phyloP scores from a whole-genome alignment of 2,329 filamentous ascomycete species.

The Botryosphaeria agaves region DNA sequence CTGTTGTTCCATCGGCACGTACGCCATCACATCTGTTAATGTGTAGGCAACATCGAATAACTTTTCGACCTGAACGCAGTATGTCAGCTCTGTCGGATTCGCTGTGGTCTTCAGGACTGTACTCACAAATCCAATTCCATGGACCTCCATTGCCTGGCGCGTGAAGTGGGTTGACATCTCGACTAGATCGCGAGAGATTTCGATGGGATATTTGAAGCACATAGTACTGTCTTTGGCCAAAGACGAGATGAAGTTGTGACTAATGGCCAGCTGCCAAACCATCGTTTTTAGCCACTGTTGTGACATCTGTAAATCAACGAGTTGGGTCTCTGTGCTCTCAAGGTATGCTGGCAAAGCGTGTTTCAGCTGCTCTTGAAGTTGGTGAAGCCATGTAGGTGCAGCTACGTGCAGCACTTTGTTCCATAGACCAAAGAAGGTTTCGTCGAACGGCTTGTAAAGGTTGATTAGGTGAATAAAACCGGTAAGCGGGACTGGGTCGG shows the following conservation, averaged over 20 bases:
- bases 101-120: no score
- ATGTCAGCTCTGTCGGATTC: no score
- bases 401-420: constrained; percentile 36
- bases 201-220: constrained; percentile 43
- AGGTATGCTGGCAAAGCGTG: constrained; percentile 38
- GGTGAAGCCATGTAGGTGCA: constrained; percentile 27
- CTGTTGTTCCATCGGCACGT: constrained; percentile 35
- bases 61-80: constrained; percentile 51
- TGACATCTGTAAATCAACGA: constrained; percentile 49
- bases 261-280: constrained; percentile 56
- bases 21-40: constrained; percentile 55
- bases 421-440: constrained; percentile 46
- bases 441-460: constrained; percentile 44
- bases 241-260: constrained; percentile 45
- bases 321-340: constrained; percentile 46
- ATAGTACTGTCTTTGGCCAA: constrained; percentile 40
- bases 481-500: constrained; percentile 35
- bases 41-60: constrained; percentile 60
- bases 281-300: constrained; percentile 55
- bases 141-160: constrained; percentile 53
- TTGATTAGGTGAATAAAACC: constrained; percentile 44
- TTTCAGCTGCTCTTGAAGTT: constrained; percentile 32
- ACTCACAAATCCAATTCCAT: constrained; percentile 56
- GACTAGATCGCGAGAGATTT: constrained; percentile 42
- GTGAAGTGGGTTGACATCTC: constrained; percentile 54